Percentiles rank a stretch among this genome's conserved stretches.
Conservation (phyloP, 1,284 basidiomycete species). For the Lignosus rhinocerotis region DNA sequence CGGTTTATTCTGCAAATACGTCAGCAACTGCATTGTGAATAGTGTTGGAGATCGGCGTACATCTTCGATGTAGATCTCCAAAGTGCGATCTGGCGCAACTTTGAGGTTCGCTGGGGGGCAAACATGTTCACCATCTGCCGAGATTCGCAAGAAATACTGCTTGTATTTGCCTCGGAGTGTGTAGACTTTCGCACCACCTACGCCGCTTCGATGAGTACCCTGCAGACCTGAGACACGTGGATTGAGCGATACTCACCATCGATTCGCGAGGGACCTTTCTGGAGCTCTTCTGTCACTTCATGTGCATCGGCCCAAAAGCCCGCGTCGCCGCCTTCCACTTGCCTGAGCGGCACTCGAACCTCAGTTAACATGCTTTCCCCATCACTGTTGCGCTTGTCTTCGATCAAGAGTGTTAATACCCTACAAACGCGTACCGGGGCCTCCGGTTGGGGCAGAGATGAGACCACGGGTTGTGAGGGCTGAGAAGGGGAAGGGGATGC, state of each 20-base stretch:
- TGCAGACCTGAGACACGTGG: neutral
- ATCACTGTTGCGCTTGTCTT: constrained; percentile 53
- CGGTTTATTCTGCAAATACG: constrained; percentile 4
- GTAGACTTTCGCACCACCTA: constrained; percentile 70
- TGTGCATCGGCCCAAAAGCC: constrained; percentile 71
- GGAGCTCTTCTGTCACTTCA: constrained; percentile 58
- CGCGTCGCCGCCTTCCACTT: constrained; percentile 45
- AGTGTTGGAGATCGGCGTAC: constrained; percentile 9
- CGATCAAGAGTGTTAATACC: constrained; percentile 65
- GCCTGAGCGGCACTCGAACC: constrained; percentile 55
- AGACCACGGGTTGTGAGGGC: neutral
- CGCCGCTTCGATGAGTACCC: neutral
- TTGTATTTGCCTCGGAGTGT: constrained; percentile 67
- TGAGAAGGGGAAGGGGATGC: neutral
- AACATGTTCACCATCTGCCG: constrained; percentile 39
- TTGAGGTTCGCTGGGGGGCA: constrained; percentile 36
- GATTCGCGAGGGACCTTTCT: constrained; percentile 63
- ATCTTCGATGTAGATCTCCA: constrained; percentile 38
- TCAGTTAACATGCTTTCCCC: constrained; percentile 64
- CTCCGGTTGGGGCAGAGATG: neutral
- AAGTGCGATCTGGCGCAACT: constrained; percentile 32
- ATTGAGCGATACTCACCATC: constrained; percentile 46
- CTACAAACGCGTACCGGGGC: constrained; percentile 26
- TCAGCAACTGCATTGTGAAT: neutral
- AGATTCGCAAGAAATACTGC: constrained; percentile 67